phyloP scores from a whole-genome alignment of 495 filamentous ascomycete species.

The Neurospora tetraspora region DNA sequence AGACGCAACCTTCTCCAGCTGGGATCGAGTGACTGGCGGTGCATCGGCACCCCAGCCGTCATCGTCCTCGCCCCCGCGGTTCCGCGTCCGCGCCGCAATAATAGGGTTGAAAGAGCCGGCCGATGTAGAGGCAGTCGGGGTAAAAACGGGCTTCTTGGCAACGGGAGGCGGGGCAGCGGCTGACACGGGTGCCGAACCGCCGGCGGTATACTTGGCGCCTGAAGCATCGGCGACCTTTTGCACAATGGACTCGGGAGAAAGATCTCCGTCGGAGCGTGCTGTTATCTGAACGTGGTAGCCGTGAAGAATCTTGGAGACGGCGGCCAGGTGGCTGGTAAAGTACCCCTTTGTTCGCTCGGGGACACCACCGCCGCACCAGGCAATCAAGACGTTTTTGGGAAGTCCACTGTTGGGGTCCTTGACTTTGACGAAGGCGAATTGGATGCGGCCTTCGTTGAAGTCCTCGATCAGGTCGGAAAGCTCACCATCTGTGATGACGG shows the following conservation, averaged over 20 bases:
- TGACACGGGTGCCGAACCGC: constrained; percentile 37
- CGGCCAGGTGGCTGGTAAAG: constrained; percentile 85
- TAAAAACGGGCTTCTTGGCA: constrained; percentile 82
- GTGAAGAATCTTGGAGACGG: constrained; percentile 83
- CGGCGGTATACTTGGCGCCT: constrained; percentile 81
- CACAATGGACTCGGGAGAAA: constrained; percentile 77
- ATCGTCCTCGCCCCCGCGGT: constrained; percentile 35
- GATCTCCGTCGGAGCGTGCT: constrained; percentile 78
- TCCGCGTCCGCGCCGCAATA: constrained; percentile 39
- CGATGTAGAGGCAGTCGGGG: constrained; percentile 60
- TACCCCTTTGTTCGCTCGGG: constrained; percentile 96
- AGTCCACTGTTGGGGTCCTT: constrained; percentile 87
- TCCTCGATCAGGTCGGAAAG: constrained; percentile 92
- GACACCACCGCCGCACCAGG: constrained; percentile 98
- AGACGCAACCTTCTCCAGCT: constrained; percentile 85
- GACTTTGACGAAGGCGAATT: constrained; percentile 95
- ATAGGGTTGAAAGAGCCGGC: constrained; percentile 57
- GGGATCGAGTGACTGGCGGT: constrained; percentile 71
- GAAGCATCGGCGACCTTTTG: constrained; percentile 95
- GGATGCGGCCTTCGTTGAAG: constrained; percentile 90
- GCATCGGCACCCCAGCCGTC: constrained; percentile 98
- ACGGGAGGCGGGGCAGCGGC: constrained; percentile 53
- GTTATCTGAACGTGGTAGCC: constrained; percentile 97
- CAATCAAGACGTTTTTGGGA: constrained; percentile 88
- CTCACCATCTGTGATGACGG: constrained; percentile 63